These are phyloP conservation scores for Linum trigynum DNA, from an alignment of 345 rosid species.

Conservation along the genomic window DNA sequence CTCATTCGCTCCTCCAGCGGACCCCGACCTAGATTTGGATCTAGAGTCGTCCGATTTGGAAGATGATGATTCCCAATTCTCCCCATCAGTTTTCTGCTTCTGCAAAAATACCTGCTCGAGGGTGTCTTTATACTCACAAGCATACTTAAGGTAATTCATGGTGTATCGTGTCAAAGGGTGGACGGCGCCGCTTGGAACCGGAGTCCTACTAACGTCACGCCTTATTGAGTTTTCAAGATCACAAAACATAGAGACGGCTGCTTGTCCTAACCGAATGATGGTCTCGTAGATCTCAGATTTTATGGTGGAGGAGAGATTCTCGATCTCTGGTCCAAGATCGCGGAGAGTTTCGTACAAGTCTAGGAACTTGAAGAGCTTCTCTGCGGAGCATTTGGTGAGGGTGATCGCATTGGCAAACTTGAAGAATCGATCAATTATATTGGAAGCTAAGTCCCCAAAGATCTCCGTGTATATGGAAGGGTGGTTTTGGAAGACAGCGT, in stretches of 20 bases:
- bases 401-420: conserved; percentile 17
- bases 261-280: conserved; percentile 12
- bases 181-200: conserved; percentile 21
- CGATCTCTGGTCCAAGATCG: conserved; percentile 6
- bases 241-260: conserved; percentile 15
- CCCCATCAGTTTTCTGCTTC: background rate
- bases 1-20: conserved; percentile 8
- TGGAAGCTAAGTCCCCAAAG: conserved; percentile 7
- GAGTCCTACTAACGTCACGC: conserved; percentile 13
- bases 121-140: conserved; percentile 17
- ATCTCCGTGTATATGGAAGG: conserved; percentile 5
- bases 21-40: background rate
- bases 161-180: conserved; percentile 25
- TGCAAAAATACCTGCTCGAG: conserved; percentile 16
- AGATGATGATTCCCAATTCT: background rate
- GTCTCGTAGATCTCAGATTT: conserved; percentile 8
- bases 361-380: conserved; percentile 20
- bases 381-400: conserved; percentile 15
- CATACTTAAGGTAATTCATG: conserved; percentile 21
- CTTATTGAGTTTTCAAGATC: conserved; percentile 20
- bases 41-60: background rate
- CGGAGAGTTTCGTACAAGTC: conserved; percentile 19
- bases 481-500: conserved; percentile 5
- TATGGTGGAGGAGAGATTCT: background rate
- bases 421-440: conserved; percentile 11